phyloP scores from a whole-genome alignment of 176 grass and related monocot genomes.

The Carex scoparia region DNA sequence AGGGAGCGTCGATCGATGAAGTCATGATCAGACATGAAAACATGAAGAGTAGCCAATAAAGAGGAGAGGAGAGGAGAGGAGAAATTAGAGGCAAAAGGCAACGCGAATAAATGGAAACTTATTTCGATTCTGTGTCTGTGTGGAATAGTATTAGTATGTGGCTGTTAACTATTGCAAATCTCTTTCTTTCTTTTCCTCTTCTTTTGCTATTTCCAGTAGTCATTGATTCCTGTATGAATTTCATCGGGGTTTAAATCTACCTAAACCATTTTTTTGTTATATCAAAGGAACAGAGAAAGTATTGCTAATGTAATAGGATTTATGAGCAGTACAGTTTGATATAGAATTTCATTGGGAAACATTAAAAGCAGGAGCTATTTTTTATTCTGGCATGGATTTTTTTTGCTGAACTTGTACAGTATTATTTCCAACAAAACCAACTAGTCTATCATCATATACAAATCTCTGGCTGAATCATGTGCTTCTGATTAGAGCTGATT shows the following conservation, averaged over 20 bases:
- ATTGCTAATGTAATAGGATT: neutral
- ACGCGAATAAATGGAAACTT: neutral
- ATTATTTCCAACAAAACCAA: constrained; percentile 2
- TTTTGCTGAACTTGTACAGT: neutral
- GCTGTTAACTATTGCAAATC: neutral
- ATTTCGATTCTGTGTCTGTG: neutral
- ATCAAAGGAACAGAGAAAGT: neutral
- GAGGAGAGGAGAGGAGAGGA: neutral
- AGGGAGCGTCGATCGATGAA: neutral
- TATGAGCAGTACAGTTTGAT: neutral
- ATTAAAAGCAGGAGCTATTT: neutral
- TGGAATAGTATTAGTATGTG: neutral
- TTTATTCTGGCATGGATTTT: neutral
- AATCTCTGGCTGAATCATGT: neutral
- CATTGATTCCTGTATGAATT: neutral
- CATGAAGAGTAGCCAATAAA: neutral
- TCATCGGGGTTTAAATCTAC: neutral
- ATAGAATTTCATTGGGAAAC: neutral
- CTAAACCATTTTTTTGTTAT: neutral
- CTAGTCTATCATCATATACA: constrained; percentile 27
- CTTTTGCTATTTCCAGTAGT: neutral
- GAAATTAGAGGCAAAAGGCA: neutral
- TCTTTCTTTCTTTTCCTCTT: neutral
- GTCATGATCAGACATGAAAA: neutral
- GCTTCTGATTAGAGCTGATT: neutral